Evolutionary conservation across 192 early-diverging fungal genomes (phyloP), one percentile per base, ranked within the genome.

Genomic region (Coemansia sp.): DNA sequence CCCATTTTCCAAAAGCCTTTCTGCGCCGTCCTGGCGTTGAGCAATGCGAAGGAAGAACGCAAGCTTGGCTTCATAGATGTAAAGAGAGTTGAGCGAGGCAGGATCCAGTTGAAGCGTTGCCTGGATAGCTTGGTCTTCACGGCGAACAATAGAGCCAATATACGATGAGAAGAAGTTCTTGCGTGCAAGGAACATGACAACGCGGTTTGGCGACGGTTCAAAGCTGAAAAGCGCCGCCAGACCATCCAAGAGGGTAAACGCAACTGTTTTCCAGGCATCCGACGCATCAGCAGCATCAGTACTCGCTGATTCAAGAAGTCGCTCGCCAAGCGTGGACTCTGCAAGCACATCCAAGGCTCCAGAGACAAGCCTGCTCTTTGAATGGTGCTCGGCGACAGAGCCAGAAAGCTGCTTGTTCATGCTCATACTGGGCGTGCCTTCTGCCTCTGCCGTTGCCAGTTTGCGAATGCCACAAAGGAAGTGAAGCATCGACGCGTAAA

Each of bases 31-130:
- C 10, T 76, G 68, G 9, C 83, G 81, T 71, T 89, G 87, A 4
- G 92, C 86, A 44, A 98, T 74, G n/a, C 93, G 87, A 56, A 93
- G 70, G 64, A 98, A 87, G 32, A 98, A 84, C 0, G 86, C 74
- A 86, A 95, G 88, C 82, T 94, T 93, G 8, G 89, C 74, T 67
- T 95, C 91, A 75, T 89, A 93, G 58, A 94, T 89, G 72, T 87
- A 93, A 23, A 87, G 71, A 50, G 81, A 76, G 52, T 86, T 84
- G 26, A 90, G 77, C 37, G 87, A 85, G 37, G 83, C 84, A 16
- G 86, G 82, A 15, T 84, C 79, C 6, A 81, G 63, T 69, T 89
- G 86, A 42, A 90, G 67, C 12, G 78, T 68, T 16, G 75, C 61
- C 61, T 74, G 76, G 11, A 88, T 65, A 5, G 83, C 87, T 49